Evolutionary conservation across 108 stramenopile species (phyloP), one percentile per base, ranked within the genome.

Genomic region (Cyclotella distinguenda): DNA sequence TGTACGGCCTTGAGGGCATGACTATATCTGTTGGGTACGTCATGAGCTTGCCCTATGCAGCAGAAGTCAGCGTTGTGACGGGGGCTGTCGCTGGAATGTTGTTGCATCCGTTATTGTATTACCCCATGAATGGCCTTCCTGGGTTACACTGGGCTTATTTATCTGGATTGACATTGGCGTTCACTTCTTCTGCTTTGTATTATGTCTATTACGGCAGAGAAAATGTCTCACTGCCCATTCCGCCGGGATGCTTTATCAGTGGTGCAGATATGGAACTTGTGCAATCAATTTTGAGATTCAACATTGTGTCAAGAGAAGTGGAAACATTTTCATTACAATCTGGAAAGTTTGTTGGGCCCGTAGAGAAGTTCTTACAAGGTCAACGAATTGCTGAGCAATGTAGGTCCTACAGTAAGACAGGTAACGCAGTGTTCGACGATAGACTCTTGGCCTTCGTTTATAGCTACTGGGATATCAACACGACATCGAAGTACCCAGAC

Each of bases 91-190:
- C 80, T 1, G 80, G 80, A 19, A 67, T 32, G 31, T 18, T 81
- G 2, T 43, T 81, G 44, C 70, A 81, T 81, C 80, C 80, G 3
- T 48, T 81, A n/a, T 33, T 81, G 8, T 77, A 77, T 26, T 72
- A 58, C 36, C 80, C 80, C 27, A 62, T 72, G 4, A 21, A 77
- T 63, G 80, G 80, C 5, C 44, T 81, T 19, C 51, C 34, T 5
- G 80, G 75, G n/a, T 4, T 66, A 35, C 60, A 72, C 42, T 81
- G 80, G 80, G 34, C 23, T 12, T 61, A 60, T 34, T 67, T 72
- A 40, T 78, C 77, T 4, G 75, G 75, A n/a, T 2, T 43, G 25
- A 28, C 68, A 1, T 48, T 79, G 43, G 55, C 47, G 26, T 54
- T 62, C 13, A 46, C 60, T n/a, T 12, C 65, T 25, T 57, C 68